Conservation (phyloP, 1,284 basidiomycete genomes). For the Veloboletus limbatus region DNA sequence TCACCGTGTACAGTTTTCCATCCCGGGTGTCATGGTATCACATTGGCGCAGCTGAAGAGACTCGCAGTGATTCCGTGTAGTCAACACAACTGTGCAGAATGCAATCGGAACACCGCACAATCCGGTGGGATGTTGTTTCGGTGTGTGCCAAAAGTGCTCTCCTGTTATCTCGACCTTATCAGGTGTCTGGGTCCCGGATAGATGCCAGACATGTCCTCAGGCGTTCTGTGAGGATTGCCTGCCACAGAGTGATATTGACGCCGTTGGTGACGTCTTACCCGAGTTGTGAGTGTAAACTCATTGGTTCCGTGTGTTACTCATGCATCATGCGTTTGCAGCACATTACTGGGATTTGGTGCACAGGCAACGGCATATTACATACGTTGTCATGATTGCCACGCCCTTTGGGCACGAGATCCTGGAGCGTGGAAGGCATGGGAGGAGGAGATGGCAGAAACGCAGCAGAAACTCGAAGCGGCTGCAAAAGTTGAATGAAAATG, state of each 20-base stretch:
- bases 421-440: slow-evolving; percentile 37
- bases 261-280: slow-evolving; percentile 52
- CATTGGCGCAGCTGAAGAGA: slow-evolving; percentile 27
- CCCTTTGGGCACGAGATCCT: slow-evolving; percentile 33
- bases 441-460: slow-evolving; percentile 37
- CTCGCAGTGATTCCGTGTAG: slow-evolving; percentile 36
- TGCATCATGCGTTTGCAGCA: slow-evolving; percentile 27
- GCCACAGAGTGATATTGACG: slow-evolving; percentile 44
- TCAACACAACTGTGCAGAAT: slow-evolving; percentile 50
- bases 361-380: slow-evolving; percentile 44
- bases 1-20: slow-evolving; percentile 46
- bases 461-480: slow-evolving; percentile 28
- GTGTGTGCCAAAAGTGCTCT: slow-evolving; percentile 23
- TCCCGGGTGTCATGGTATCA: slow-evolving; percentile 42
- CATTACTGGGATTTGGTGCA: slow-evolving; percentile 39
- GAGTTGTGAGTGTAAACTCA: slow-evolving; percentile 46
- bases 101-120: slow-evolving; percentile 41
- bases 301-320: slow-evolving; percentile 6
- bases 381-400: slow-evolving; percentile 45
- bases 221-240: slow-evolving; percentile 64
- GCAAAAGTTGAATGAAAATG: neutral
- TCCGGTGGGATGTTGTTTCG: slow-evolving; percentile 53
- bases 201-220: slow-evolving; percentile 56
- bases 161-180: slow-evolving; percentile 1
- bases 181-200: slow-evolving; percentile 21